Evolutionary conservation across 306 rosid species (phyloP), one percentile per base, ranked within the genome.

Genomic region (Begonia masoniana): DNA sequence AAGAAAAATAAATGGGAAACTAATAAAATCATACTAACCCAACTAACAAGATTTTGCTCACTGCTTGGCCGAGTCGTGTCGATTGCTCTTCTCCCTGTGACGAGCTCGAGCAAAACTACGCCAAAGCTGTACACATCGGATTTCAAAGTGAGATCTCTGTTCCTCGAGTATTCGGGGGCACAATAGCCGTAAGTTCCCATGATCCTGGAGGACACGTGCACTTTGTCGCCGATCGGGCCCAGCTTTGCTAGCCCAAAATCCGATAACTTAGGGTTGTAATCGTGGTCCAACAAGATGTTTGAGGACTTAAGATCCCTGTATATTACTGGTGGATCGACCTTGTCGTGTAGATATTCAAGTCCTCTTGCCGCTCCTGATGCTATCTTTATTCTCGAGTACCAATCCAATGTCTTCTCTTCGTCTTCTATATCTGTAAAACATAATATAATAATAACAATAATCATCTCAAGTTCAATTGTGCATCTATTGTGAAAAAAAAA

Each of bases 51-150:
- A 61, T 89, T 89, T 70, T 89, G 95, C 72, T 89, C 95, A 6
- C 76, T 64, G 51, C 67, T 64, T 9, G 95, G 64, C 62, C 57
- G 80, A 10, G 85, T 75, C 46, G 94, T 81, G 58, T 89, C 95
- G 55, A 89, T 8, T 45, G 84, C 88, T 57, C 87, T 76, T 52
- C 97, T 61, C 54, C 97, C 97, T 0, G 88, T 82, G 5, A 89
- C 76, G 66, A 89, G 87, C 72, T 89, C 97, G 5, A 89, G 76
- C 31, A 89, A 67, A 26, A 85, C 76, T 23, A 89, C 95, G 55
- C 97, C 95, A 46, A 72, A 89, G 55, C 95, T 85, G 65, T 78
- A 89, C 0, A 85, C 85, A 71, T 89, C 97, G 1, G 97, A 89
- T 59, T 82, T 82, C 49, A 75, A 50, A 8, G 94, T 85, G 67